phyloP scores from a whole-genome alignment of 495 filamentous ascomycete species.

The Daldinia vernicosa region DNA sequence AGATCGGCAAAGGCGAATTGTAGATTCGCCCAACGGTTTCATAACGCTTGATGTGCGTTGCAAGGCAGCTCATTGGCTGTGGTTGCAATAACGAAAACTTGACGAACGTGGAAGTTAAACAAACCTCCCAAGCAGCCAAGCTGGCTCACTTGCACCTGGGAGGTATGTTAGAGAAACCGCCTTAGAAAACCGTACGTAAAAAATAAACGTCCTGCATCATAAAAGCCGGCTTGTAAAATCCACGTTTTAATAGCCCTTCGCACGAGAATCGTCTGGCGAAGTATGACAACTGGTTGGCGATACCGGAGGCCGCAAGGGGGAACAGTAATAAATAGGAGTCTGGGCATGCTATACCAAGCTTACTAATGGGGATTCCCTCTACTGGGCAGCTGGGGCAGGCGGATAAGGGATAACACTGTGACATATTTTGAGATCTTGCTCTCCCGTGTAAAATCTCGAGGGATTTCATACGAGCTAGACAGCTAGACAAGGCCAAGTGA shows the following conservation, averaged over 20 bases:
- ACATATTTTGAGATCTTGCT: background rate
- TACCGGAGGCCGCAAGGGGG: constrained; percentile 27
- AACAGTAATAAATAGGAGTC: background rate
- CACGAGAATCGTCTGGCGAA: constrained; percentile 10
- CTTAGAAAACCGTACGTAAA: constrained; percentile 11
- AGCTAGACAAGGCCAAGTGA: constrained; percentile 4
- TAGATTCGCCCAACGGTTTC: constrained; percentile 22
- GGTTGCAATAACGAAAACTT: constrained; percentile 10
- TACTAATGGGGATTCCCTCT: constrained; percentile 9
- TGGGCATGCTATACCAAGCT: constrained; percentile 3
- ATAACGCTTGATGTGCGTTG: constrained; percentile 20
- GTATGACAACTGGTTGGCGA: constrained; percentile 33
- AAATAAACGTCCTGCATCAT: constrained; percentile 8
- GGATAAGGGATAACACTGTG: background rate
- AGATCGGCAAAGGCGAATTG: constrained; percentile 26
- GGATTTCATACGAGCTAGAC: constrained; percentile 13
- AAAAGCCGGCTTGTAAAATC: background rate
- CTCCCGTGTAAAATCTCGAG: background rate
- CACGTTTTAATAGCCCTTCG: constrained; percentile 2
- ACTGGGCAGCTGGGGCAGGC: background rate
- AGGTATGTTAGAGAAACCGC: background rate
- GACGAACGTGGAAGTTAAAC: constrained; percentile 21
- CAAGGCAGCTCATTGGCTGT: constrained; percentile 24
- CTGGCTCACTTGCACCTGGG: background rate
- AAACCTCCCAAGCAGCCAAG: constrained; percentile 3